Conservation (phyloP, 257 asterid species). For the Solanum tarijense region DNA sequence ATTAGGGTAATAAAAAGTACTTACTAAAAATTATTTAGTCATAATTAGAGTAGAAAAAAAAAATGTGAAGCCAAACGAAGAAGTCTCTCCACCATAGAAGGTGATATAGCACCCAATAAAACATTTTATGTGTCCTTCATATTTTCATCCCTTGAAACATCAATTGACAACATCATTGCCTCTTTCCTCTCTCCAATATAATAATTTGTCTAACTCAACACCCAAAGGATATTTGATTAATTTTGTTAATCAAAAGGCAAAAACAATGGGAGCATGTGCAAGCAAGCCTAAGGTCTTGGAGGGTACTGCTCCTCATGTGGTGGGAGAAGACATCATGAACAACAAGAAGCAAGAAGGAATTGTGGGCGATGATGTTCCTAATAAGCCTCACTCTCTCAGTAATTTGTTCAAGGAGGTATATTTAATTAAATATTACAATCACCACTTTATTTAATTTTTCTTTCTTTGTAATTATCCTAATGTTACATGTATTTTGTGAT, state of each 20-base stretch:
- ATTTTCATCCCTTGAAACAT: background rate
- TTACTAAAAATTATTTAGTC: background rate
- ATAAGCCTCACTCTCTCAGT: conserved; percentile 33
- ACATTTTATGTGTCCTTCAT: background rate
- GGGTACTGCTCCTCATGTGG: background rate
- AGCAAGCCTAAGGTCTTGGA: background rate
- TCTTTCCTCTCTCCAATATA: background rate
- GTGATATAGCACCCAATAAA: background rate
- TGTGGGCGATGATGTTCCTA: conserved; percentile 7
- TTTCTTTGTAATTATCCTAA: background rate
- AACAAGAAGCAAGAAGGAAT: background rate
- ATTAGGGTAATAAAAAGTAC: background rate
- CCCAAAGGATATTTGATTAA: background rate
- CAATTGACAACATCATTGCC: background rate
- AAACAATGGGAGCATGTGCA: conserved; percentile 1
- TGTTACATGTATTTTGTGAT: background rate
- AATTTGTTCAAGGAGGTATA: conserved; percentile 34
- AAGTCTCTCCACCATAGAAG: background rate
- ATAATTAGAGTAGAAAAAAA: background rate
- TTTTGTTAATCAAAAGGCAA: background rate
- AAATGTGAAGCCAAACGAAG: background rate
- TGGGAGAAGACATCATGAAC: conserved; percentile 1
- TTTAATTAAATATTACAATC: background rate
- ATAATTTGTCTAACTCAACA: background rate
- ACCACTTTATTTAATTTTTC: background rate